Conservation (phyloP, 192 early-diverging fungal genomes). For the Phlyctochytrium arcticum region DNA sequence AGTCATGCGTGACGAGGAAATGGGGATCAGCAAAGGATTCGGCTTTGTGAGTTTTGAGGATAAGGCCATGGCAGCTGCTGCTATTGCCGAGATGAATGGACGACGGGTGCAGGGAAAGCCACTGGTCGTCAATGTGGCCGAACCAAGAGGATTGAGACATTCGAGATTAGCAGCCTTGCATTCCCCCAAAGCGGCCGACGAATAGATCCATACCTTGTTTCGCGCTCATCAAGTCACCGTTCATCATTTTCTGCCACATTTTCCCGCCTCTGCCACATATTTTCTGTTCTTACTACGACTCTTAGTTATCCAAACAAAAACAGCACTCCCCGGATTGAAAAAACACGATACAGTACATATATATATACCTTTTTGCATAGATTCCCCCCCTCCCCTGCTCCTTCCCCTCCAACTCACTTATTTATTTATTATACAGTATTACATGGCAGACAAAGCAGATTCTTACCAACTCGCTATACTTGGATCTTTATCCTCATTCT, state of each 20-base stretch:
- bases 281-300: too few species aligned
- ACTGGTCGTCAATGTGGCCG: slow-evolving; percentile 50
- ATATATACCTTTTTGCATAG: too few species aligned
- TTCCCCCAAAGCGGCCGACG: slow-evolving; percentile 8
- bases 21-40: slow-evolving; percentile 44
- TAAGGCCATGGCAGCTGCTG: slow-evolving; percentile 30
- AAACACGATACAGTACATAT: too few species aligned
- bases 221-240: neutral
- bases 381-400: too few species aligned
- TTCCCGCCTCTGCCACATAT: too few species aligned
- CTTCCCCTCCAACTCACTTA: too few species aligned
- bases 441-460: too few species aligned
- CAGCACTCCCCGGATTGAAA: too few species aligned
- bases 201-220: neutral
- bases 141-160: slow-evolving; percentile 46
- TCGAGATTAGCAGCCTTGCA: slow-evolving; percentile 36
- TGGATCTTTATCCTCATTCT: too few species aligned
- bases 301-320: too few species aligned
- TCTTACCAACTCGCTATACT: too few species aligned
- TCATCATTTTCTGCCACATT: neutral
- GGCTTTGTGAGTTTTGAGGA: slow-evolving; percentile 44
- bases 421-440: too few species aligned
- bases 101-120: slow-evolving; percentile 20
- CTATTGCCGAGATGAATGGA: slow-evolving; percentile 42
- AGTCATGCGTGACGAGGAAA: slow-evolving; percentile 49